Evolutionary conservation across 305 asterid species (phyloP), one percentile per base, ranked within the genome.

Genomic region (Salvia sclarea): DNA sequence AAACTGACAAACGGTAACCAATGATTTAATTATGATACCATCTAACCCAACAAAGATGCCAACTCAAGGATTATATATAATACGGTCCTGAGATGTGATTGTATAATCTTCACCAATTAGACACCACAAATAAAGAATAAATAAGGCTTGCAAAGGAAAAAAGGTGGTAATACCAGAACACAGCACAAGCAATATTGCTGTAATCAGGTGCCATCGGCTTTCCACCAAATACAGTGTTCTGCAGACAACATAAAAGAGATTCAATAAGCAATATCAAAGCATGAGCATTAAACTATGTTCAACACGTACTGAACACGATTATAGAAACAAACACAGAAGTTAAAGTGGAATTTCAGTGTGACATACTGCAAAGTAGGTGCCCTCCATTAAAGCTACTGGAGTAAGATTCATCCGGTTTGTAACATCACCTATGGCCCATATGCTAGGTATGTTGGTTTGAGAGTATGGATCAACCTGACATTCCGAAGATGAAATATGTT

Each of bases 331-430:
- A 64, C 31, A 49, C 49, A n/a, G 16, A 55, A 49, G 10, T 71
- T 57, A 41, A 33, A 31, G 31, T 9, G 62, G 48, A 61, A 44
- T 28, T 49, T 10, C 21, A 55, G 28, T 45, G 73, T 68, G 28
- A 78, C 88, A 59, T 90, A 95, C 99, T 1, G 96, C 95, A 72
- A 95, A 92, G 68, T 77, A 83, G 75, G 88, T 73, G 76, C 98
- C 99, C 82, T 95, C 99, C 98, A 88, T 86, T 68, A 95, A 88
- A 81, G 99, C 99, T 77, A 95, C 96, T 45, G 99, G 99, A 69
- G 98, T 95, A 61, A 95, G 97, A 84, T 95, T 95, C 85, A 95
- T 84, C 44, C 97, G 84, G 77, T 95, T 84, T 50, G 98, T 92
- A 61, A 82, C 98, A 79, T 95, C 98, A 33, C 97, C 98, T 21